Evolutionary conservation across 208 protist genomes (phyloP).

Genomic region (Leishmania mexicana): DNA sequence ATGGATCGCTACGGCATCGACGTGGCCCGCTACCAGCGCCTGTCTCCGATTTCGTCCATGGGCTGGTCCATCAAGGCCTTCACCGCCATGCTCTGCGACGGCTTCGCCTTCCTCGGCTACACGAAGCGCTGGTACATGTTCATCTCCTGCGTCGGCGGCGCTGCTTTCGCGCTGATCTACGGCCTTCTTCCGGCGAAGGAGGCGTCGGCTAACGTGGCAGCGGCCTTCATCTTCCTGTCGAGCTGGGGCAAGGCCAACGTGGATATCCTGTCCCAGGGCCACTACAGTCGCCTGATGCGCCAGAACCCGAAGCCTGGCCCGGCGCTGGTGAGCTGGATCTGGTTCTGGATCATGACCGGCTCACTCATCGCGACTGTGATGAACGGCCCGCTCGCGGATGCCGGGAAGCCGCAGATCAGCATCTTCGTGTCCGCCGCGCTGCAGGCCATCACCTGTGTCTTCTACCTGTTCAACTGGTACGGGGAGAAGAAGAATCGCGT

Average conservation of each 20-base stretch:
- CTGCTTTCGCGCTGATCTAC: conserved; percentile 41
- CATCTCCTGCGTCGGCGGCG: conserved; percentile 48
- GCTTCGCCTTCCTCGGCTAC: conserved; percentile 69
- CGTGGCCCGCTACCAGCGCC: conserved; percentile 51
- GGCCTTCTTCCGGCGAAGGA: conserved; percentile 45
- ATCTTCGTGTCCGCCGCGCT: conserved; percentile 57
- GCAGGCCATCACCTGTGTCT: conserved; percentile 52
- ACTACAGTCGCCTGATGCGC: conserved; percentile 76
- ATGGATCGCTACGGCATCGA: conserved; percentile 39
- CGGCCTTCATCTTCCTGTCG: conserved; percentile 55
- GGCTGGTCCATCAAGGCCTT: conserved; percentile 75
- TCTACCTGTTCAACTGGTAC: conserved; percentile 72
- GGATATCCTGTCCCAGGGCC: conserved; percentile 75
- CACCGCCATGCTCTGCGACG: conserved; percentile 61
- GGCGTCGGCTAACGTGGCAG: conserved; percentile 35
- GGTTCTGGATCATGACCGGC: conserved; percentile 53
- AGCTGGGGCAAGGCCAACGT: conserved; percentile 61
- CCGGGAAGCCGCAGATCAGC: conserved; percentile 38
- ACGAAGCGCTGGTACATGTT: conserved; percentile 78
- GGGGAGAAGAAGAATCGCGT: conserved; percentile 59
- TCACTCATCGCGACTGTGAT: conserved; percentile 44
- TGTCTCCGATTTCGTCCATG: conserved; percentile 38
- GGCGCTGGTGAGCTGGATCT: conserved; percentile 66
- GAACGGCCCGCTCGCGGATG: conserved; percentile 57
- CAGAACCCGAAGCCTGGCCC: conserved; percentile 43